Evolutionary conservation across 306 rosid genomes (phyloP).

Genomic region (Cotoneaster glaucophyllus): DNA sequence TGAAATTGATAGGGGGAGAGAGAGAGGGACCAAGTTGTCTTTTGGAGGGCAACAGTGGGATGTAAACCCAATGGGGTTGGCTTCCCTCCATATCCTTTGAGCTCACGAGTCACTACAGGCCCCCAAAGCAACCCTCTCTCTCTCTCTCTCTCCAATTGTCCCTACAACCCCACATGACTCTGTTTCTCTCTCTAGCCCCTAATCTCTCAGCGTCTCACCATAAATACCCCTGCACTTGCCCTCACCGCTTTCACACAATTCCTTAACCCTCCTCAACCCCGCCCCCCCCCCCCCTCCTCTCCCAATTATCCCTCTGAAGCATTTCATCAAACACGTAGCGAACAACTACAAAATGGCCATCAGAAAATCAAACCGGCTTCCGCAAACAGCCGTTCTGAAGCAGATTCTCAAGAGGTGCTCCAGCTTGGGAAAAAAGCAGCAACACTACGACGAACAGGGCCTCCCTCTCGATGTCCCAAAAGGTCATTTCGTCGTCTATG

Average conservation of each 20-base stretch:
- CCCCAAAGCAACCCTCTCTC: conserved; percentile 8
- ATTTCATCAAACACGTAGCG: too few relatives aligned
- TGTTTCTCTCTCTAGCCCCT: conserved; percentile 16
- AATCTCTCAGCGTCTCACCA: conserved; percentile 5
- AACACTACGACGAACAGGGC: conserved; percentile 40
- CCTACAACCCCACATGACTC: conserved; percentile 57
- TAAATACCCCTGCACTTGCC: conserved; percentile 47
- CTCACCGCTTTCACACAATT: background rate
- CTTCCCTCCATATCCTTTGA: conserved; percentile 24
- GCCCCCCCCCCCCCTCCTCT: background rate
- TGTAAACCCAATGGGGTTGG: conserved; percentile 28
- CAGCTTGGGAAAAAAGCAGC: conserved; percentile 61
- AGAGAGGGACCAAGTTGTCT: conserved; percentile 56
- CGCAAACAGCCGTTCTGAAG: conserved; percentile 65
- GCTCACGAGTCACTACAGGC: background rate
- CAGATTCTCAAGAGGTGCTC: conserved; percentile 87
- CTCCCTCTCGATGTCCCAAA: conserved; percentile 72
- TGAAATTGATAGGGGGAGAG: background rate
- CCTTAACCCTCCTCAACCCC: background rate
- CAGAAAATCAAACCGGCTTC: conserved; percentile 40
- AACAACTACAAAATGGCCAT: conserved; percentile 44
- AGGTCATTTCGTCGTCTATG: conserved; percentile 93
- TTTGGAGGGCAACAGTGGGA: conserved; percentile 29
- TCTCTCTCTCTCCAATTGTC: conserved; percentile 23
- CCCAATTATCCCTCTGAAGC: background rate